phyloP scores from a whole-genome alignment of 371 early-diverging fungal genomes.

The Capillidium rhysosporum region DNA sequence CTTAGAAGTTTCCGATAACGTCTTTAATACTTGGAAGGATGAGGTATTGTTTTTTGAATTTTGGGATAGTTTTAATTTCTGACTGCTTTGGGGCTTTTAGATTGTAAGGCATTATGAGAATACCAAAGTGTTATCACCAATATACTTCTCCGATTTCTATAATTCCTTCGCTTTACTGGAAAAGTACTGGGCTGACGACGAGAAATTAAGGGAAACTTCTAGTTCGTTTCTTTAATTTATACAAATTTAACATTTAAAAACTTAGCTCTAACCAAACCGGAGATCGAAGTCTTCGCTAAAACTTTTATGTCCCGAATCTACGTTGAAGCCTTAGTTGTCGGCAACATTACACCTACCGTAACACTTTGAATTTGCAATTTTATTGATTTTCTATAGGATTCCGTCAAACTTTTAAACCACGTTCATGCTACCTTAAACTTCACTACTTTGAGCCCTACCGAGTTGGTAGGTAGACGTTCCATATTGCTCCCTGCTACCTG shows the following conservation, averaged over 20 bases:
- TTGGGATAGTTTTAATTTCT: neutral
- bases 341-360: conserved; percentile 44
- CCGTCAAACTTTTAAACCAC: conserved; percentile 29
- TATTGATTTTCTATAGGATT: neutral
- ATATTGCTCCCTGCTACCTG: conserved; percentile 19
- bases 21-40: conserved; percentile 58
- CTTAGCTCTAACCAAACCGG: conserved; percentile 32
- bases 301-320: conserved; percentile 13
- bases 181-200: neutral
- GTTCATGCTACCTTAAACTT: conserved; percentile 28
- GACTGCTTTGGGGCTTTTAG: no score
- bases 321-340: conserved; percentile 61
- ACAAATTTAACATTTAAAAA: neutral
- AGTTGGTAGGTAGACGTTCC: conserved; percentile 34
- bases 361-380: conserved; percentile 10
- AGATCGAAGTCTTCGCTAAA: conserved; percentile 52
- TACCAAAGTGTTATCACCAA: no score
- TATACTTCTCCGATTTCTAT: neutral
- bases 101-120: no score
- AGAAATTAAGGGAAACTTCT: neutral
- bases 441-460: conserved; percentile 34
- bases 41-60: conserved; percentile 11
- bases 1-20: conserved; percentile 34
- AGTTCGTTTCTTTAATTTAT: neutral
- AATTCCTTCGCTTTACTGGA: neutral